A percentile compares a stretch with the other conserved stretches of the same genome.
These are phyloP conservation scores for Aspergillus pseudoviridinutans DNA, from an alignment of 2,329 filamentous ascomycete species.

Conservation along the genomic window DNA sequence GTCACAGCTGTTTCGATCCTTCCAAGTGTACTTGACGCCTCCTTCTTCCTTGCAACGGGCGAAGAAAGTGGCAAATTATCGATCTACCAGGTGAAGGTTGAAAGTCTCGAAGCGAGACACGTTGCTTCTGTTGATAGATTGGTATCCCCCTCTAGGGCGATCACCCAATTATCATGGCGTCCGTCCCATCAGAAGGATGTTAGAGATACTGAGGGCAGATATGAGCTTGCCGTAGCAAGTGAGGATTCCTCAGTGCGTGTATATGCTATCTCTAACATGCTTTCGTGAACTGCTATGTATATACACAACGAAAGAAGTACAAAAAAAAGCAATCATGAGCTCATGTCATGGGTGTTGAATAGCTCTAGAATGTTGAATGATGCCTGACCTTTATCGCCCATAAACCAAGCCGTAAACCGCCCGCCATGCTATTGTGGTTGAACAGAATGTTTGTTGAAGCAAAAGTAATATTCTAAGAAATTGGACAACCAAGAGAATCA, in stretches of 20 bases:
- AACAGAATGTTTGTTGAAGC: slow-evolving; percentile 25
- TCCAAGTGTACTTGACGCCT: slow-evolving; percentile 22
- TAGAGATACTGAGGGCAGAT: slow-evolving; percentile 11
- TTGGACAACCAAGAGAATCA: slow-evolving; percentile 7
- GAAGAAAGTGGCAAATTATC: slow-evolving; percentile 46
- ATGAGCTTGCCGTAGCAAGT: slow-evolving; percentile 43
- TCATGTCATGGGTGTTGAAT: slow-evolving; percentile 17
- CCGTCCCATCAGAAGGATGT: slow-evolving; percentile 35
- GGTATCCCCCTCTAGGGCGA: slow-evolving; percentile 58
- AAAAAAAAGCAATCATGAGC: slow-evolving; percentile 1
- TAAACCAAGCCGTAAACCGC: slow-evolving; percentile 17
- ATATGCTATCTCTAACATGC: slow-evolving; percentile 34
- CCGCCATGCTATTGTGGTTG: slow-evolving; percentile 24
- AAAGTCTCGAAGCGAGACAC: slow-evolving; percentile 27
- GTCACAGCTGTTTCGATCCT: slow-evolving; percentile 71
- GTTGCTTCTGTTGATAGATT: slow-evolving; percentile 29
- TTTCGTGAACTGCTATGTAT: slow-evolving; percentile 19
- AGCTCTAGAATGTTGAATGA: slow-evolving; percentile 28
- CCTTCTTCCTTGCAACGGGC: slow-evolving; percentile 42
- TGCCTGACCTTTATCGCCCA: slow-evolving; percentile 12
- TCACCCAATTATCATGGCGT: slow-evolving; percentile 67
- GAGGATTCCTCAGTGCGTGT: slow-evolving; percentile 43
- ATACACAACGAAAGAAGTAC: slow-evolving; percentile 11
- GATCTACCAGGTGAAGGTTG: slow-evolving; percentile 36
- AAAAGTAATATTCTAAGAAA: background rate